Evolutionary conservation across 2,329 filamentous ascomycete genomes (phyloP).

Genomic region (Aspergillus alliaceus): DNA sequence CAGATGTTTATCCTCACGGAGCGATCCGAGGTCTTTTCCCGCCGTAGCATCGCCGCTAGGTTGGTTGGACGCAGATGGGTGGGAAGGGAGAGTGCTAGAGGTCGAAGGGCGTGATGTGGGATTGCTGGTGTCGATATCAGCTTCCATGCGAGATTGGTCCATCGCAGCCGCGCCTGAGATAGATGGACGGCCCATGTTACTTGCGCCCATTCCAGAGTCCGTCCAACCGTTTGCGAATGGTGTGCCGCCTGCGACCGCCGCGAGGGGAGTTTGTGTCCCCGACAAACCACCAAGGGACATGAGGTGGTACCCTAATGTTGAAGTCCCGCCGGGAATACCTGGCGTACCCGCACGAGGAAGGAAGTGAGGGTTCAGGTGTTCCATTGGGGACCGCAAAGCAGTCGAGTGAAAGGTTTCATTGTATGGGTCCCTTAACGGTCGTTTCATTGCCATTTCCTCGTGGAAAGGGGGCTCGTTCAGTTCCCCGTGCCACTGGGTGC

Average conservation of each 20-base stretch:
- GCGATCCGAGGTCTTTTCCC: constrained; percentile 17
- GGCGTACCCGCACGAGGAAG: constrained; percentile 48
- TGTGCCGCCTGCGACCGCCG: constrained; percentile 45
- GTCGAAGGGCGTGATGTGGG: constrained; percentile 46
- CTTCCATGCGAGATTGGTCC: constrained; percentile 29
- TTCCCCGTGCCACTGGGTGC: constrained; percentile 20
- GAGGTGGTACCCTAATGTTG: constrained; percentile 51
- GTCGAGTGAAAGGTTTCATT: constrained; percentile 31
- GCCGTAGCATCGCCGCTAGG: constrained; percentile 27
- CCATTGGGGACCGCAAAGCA: constrained; percentile 37
- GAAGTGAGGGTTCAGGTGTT: constrained; percentile 42
- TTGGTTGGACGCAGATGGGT: constrained; percentile 30
- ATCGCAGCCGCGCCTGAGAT: constrained; percentile 9
- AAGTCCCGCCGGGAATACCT: constrained; percentile 50
- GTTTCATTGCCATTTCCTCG: constrained; percentile 30
- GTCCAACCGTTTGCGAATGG: constrained; percentile 41
- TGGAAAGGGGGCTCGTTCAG: constrained; percentile 30
- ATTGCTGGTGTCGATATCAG: constrained; percentile 36
- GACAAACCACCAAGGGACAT: constrained; percentile 50
- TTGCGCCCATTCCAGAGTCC: constrained; percentile 27
- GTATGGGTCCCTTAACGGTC: constrained; percentile 29
- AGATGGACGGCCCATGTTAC: constrained; percentile 15
- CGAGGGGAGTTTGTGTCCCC: constrained; percentile 50
- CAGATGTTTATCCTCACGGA: constrained; percentile 20
- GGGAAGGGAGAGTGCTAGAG: constrained; percentile 36